Conservation (phyloP, 805 yeast genomes). For the Metschnikowia proteae region DNA sequence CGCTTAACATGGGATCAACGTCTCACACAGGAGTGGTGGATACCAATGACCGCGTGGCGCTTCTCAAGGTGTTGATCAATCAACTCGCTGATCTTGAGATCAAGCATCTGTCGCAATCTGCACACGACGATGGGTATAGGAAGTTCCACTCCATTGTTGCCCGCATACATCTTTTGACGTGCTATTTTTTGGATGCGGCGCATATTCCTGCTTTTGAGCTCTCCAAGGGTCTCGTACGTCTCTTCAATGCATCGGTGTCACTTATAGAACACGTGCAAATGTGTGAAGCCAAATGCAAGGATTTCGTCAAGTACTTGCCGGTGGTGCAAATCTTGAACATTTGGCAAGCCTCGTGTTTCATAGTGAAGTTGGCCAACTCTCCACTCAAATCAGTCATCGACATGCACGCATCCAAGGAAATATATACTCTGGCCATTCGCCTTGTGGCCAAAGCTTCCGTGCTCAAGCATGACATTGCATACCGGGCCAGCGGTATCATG, state of each 20-base stretch:
- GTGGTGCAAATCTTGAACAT: conserved; percentile 74
- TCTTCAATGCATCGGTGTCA: conserved; percentile 76
- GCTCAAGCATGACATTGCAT: conserved; percentile 87
- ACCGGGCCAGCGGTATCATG: conserved; percentile 91
- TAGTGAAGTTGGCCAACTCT: conserved; percentile 76
- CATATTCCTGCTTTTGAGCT: conserved; percentile 54
- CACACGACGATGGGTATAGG: conserved; percentile 59
- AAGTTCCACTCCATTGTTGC: conserved; percentile 67
- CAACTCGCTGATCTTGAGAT: conserved; percentile 77
- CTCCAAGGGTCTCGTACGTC: conserved; percentile 67
- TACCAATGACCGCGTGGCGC: conserved; percentile 68
- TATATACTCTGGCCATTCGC: conserved; percentile 63
- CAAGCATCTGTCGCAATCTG: conserved; percentile 38
- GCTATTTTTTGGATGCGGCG: conserved; percentile 69
- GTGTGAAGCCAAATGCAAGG: conserved; percentile 55
- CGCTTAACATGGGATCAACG: conserved; percentile 65
- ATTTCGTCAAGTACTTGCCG: conserved; percentile 75
- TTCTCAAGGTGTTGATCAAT: conserved; percentile 63
- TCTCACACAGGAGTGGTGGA: conserved; percentile 65
- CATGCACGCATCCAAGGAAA: conserved; percentile 62
- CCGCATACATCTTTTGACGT: conserved; percentile 76
- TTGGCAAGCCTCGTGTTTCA: conserved; percentile 90
- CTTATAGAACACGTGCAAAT: conserved; percentile 63
- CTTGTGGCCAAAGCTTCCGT: conserved; percentile 78
- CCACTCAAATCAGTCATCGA: conserved; percentile 65